Conservation (phyloP, 208 protist species). For the Acanthamoeba royreba region DNA sequence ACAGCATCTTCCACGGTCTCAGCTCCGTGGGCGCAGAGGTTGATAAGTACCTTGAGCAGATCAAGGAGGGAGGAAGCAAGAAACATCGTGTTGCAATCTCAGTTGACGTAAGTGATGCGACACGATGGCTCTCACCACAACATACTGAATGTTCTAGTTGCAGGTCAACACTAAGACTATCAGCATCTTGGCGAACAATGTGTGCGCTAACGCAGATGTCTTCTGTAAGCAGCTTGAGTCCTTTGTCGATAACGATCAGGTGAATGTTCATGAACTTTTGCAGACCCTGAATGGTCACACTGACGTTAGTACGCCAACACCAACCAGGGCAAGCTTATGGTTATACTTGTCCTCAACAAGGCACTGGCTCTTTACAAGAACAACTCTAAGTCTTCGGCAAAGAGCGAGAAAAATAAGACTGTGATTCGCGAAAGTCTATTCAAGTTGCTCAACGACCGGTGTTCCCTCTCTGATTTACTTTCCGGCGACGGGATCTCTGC, state of each 20-base stretch:
- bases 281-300: background rate
- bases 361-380: background rate
- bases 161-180: background rate
- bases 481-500: background rate
- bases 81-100: background rate
- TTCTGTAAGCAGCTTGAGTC: background rate
- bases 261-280: background rate
- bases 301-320: background rate
- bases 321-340: background rate
- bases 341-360: background rate
- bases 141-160: background rate
- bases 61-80: background rate
- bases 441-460: background rate
- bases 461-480: background rate
- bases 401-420: background rate
- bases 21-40: background rate
- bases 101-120: no score
- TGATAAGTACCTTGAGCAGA: background rate
- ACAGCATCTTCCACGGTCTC: background rate
- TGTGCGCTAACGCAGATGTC: background rate
- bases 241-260: background rate
- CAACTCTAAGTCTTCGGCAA: no score
- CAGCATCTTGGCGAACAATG: background rate
- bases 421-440: background rate
- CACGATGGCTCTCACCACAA: no score